Conservation (phyloP, 2,329 filamentous ascomycete species). For the Calycina marina region DNA sequence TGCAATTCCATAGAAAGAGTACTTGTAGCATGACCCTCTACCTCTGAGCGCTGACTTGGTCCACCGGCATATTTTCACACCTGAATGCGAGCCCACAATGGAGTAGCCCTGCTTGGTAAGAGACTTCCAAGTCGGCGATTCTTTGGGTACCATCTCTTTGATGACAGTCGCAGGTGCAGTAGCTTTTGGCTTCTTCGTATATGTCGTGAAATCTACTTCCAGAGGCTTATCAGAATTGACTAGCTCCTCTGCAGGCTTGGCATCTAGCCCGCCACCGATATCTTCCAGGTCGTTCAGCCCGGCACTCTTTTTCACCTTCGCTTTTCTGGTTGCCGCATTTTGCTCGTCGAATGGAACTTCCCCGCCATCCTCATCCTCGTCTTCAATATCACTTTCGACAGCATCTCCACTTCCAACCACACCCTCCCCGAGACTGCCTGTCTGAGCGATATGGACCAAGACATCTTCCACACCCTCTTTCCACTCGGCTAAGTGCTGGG, state of each 20-base stretch:
- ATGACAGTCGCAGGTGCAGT: slow-evolving; percentile 29
- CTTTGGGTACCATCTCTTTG: slow-evolving; percentile 91
- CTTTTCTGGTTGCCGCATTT: slow-evolving; percentile 26
- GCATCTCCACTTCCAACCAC: slow-evolving; percentile 72
- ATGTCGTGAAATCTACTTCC: slow-evolving; percentile 77
- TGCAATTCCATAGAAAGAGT: slow-evolving; percentile 89
- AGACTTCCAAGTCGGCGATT: slow-evolving; percentile 74
- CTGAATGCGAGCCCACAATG: slow-evolving; percentile 88
- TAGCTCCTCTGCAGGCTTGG: slow-evolving; percentile 23
- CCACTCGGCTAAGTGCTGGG: slow-evolving; percentile 62
- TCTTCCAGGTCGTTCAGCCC: slow-evolving; percentile 73
- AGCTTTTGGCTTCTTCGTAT: slow-evolving; percentile 29
- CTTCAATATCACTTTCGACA: slow-evolving; percentile 71
- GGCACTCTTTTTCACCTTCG: slow-evolving; percentile 28
- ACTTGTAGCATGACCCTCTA: slow-evolving; percentile 94
- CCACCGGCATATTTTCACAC: slow-evolving; percentile 97
- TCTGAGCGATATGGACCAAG: slow-evolving; percentile 46
- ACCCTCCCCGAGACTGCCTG: slow-evolving; percentile 44
- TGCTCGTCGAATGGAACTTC: slow-evolving; percentile 36
- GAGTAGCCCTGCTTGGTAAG: slow-evolving; percentile 95
- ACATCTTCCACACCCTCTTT: slow-evolving; percentile 56
- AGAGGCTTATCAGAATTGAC: slow-evolving; percentile 32
- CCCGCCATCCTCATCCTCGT: slow-evolving; percentile 40
- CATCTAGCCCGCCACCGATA: slow-evolving; percentile 50
- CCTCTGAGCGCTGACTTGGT: slow-evolving; percentile 92